Base-by-base conservation (phyloP, 2,329 filamentous ascomycete genomes). In the Exserohilum turcica region DNA sequence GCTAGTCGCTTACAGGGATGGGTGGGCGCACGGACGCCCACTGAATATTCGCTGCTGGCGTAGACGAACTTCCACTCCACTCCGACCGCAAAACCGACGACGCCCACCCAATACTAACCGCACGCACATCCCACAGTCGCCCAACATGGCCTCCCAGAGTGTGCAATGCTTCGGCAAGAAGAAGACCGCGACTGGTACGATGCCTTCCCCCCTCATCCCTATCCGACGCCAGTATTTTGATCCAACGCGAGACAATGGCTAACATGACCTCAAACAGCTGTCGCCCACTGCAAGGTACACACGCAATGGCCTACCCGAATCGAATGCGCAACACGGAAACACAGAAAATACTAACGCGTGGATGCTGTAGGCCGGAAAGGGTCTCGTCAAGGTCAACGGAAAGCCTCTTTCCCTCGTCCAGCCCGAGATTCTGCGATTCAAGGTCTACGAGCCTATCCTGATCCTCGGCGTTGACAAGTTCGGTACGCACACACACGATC, bases 361-460 rank as follows among this genome's bases (percentile, higher is more conserved):
- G n/a, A n/a, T n/a, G n/a, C n/a, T 62, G 31, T 65, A 87, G 85
- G 80, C 86, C 78, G 88, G 88, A 77, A 89, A 89, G 79, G 94
- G 94, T 80, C 88, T 97, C 75, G 86, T 99, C 83, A 96, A 95
- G 86, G 94, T 97, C 82, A 99, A 97, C 86, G 94, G 94, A 82
- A 90, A 91, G 79, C 94, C 94, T 76, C 88, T 99, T 75, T 84
- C 84, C 76, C 90, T 97, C 75, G 90, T 96, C 74, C 90, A 97
- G 84, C 92, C 94, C 74, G 90, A 96, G 84, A 88, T 96, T 81
- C 86, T 99, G 76, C 90, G 94, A 80, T 97, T 96, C 89, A 97
- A 97, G 90, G 92, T 97, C 82, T 99, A 99, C 88, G 94, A 99
- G 84, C 94, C 94, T 73, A 83, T 99, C 80, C 88, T 99, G 74